Evolutionary conservation across 305 asterid genomes (phyloP).

Genomic region (Stenogyne calaminthoides): DNA sequence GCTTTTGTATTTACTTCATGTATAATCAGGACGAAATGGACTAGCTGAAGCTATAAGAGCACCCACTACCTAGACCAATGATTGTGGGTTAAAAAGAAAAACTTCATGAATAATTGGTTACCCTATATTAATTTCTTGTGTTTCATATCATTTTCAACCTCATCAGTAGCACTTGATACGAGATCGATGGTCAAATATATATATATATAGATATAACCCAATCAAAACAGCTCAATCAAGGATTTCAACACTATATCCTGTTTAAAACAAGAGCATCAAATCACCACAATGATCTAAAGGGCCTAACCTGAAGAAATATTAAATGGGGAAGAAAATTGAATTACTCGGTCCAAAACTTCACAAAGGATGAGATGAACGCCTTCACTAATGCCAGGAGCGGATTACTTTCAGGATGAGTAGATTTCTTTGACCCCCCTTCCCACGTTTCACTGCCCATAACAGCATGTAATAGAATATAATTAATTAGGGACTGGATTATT

Average conservation of each 20-base stretch:
- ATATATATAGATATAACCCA: neutral
- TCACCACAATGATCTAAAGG: slow-evolving; percentile 16
- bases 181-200: neutral
- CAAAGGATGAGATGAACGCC: slow-evolving; percentile 58
- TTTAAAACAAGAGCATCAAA: slow-evolving; percentile 14
- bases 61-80: neutral
- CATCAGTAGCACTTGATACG: neutral
- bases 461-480: slow-evolving; percentile 14
- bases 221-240: neutral
- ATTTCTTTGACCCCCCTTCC: slow-evolving; percentile 55
- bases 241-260: slow-evolving; percentile 16
- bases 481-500: neutral
- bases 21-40: neutral
- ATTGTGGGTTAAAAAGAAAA: neutral
- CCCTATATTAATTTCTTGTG: neutral
- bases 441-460: slow-evolving; percentile 60
- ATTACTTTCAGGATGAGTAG: slow-evolving; percentile 47
- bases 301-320: slow-evolving; percentile 14
- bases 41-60: neutral
- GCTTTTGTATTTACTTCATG: neutral
- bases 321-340: neutral
- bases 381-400: slow-evolving; percentile 59
- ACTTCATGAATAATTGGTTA: neutral
- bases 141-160: neutral
- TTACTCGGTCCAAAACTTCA: slow-evolving; percentile 70